Evolutionary conservation across 2,329 filamentous ascomycete species (phyloP), one percentile per base, ranked within the genome.

Genomic region (Paracoccidioides brasiliensis): DNA sequence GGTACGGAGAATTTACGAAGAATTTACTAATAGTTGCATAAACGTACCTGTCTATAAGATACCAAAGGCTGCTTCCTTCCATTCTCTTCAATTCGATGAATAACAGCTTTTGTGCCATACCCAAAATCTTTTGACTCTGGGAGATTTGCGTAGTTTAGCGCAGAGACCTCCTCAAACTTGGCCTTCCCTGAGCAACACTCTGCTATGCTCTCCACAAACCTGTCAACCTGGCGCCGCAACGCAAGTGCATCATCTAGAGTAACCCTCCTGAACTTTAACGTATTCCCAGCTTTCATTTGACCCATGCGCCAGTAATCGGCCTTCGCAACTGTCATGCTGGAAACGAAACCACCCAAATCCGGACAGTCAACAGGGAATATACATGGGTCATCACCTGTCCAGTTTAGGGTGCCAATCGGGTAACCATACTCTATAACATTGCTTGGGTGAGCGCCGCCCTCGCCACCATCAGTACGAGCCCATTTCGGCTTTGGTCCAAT

Each of bases 261-360:
- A 1, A 80, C 74, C 1, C 73, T 70, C 45, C 70, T 69, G 58
- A 78, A 80, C 44, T 71, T 72, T 44, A 83, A 59, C 2, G 70
- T 77, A 61, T 82, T 77, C 3, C 81, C 81, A 2, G 81, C 76
- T 58, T 79, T 80, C 33, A 84, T 67, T 63, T 84, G 81, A 0
- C 81, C 81, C 9, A 84, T 62, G 61, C 82, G 80, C 80, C 80
- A 83, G 62, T 77, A 74, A 52, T 83, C 80, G 1, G 75, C 80
- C 56, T 75, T 76, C 35, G 81, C 72, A 10, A 82, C 72, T 0
- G 80, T 83, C 2, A 76, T 75, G 10, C 72, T 76, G 37, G 75
- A 79, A 0, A 81, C 72, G 57, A 84, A 82, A 0, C 81, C 81
- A 5, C 81, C 81, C 56, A 83, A 76, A 59, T 82, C 80, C 0